phyloP scores from a whole-genome alignment of 192 early-diverging fungal genomes.

The Backusella macrospora region DNA sequence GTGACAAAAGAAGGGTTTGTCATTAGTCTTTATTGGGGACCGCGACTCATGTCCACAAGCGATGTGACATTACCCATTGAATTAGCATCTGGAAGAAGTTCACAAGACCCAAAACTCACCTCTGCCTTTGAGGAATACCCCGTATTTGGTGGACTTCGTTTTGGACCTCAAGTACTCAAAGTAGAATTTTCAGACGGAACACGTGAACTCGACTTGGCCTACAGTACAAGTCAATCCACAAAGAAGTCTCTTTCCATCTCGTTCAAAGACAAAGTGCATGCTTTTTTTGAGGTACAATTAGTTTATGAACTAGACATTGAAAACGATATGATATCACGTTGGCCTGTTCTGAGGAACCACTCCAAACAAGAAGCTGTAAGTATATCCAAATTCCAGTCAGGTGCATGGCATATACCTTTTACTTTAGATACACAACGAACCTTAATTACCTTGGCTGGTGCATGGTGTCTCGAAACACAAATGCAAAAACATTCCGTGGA shows the following conservation, averaged over 20 bases:
- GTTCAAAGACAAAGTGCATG: slow-evolving; percentile 5
- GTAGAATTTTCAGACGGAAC: not conserved
- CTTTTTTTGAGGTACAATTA: not conserved
- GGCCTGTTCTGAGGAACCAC: not conserved
- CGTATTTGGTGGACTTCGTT: slow-evolving; percentile 29
- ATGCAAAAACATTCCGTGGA: not conserved
- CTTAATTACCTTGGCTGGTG: slow-evolving; percentile 19
- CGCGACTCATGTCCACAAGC: not conserved
- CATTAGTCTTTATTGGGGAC: slow-evolving; percentile 29
- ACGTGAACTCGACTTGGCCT: slow-evolving; percentile 26
- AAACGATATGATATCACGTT: slow-evolving; percentile 22
- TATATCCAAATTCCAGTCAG: slow-evolving; percentile 21
- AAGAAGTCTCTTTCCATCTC: slow-evolving; percentile 5
- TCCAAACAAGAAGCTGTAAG: not conserved
- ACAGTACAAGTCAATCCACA: not conserved
- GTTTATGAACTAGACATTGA: slow-evolving; percentile 16
- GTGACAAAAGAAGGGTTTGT: not conserved
- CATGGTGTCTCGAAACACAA: slow-evolving; percentile 29
- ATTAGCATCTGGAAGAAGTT: not conserved
- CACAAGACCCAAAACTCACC: slow-evolving; percentile 29
- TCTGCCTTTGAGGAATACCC: slow-evolving; percentile 23
- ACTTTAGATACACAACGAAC: not conserved
- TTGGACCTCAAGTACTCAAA: slow-evolving; percentile 18
- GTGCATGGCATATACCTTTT: slow-evolving; percentile 28
- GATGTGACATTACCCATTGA: not conserved